Percentiles rank a stretch among this genome's conserved stretches.
Conservation (phyloP, 2,329 filamentous ascomycete genomes). For the Trichophyton equinum region DNA sequence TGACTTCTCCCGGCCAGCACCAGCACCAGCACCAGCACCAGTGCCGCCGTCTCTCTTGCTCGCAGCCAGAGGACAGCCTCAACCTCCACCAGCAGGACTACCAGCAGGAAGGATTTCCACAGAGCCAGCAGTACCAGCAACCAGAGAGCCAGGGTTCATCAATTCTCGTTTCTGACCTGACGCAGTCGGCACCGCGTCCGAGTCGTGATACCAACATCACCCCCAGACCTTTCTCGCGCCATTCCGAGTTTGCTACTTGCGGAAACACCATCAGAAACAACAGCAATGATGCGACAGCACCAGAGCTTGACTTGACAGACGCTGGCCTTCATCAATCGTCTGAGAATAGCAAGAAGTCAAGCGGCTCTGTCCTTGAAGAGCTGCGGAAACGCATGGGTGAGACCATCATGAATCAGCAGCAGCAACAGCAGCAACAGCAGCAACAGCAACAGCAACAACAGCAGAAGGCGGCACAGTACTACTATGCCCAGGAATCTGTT, state of each 20-base stretch:
- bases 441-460: not conserved
- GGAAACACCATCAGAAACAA: not conserved
- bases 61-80: slow-evolving; percentile 5
- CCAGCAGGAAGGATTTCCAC: not conserved
- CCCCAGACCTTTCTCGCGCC: not conserved
- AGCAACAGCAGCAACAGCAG: slow-evolving; percentile 15
- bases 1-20: slow-evolving; percentile 7
- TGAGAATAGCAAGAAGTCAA: slow-evolving; percentile 21
- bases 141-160: not conserved
- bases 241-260: not conserved
- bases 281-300: not conserved
- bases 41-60: slow-evolving; percentile 5
- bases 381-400: slow-evolving; percentile 33
- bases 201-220: slow-evolving; percentile 2
- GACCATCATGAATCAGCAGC: slow-evolving; percentile 25
- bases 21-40: slow-evolving; percentile 9
- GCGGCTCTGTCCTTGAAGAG: slow-evolving; percentile 29
- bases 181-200: slow-evolving; percentile 1
- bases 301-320: not conserved
- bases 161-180: slow-evolving; percentile 14
- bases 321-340: not conserved
- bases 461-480: slow-evolving; percentile 18
- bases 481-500: not conserved
- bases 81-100: slow-evolving; percentile 6
- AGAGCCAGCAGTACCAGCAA: not conserved